Percentiles rank a stretch among this genome's conserved stretches.
Evolutionary conservation across 768 basidiomycete species (phyloP).

Genomic region (Lentinula guzmanii): DNA sequence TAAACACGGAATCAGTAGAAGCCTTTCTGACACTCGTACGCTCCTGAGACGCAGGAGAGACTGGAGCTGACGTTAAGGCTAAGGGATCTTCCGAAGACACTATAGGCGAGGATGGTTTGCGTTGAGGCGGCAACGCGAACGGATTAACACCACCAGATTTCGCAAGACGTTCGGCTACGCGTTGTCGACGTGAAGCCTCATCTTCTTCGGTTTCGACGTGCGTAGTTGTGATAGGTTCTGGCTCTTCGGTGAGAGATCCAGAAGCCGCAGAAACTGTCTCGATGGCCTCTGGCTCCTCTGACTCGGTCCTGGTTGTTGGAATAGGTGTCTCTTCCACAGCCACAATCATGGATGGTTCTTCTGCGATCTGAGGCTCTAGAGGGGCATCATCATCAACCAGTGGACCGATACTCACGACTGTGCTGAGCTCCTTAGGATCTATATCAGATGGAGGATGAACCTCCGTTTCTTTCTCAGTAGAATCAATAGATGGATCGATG

Average conservation of each 20-base stretch:
- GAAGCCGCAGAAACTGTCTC: background rate
- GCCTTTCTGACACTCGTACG: background rate
- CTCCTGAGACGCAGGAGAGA: constrained; percentile 1
- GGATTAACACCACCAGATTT: constrained; percentile 62
- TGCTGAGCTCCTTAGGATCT: constrained; percentile 3
- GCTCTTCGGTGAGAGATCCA: background rate
- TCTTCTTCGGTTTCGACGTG: constrained; percentile 28
- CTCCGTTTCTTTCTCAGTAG: background rate
- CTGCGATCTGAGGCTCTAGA: background rate
- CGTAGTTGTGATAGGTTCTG: background rate
- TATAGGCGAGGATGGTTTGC: background rate
- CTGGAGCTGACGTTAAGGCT: background rate
- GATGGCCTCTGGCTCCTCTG: background rate
- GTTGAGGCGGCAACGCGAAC: constrained; percentile 31
- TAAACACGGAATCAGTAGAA: background rate
- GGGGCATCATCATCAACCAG: background rate
- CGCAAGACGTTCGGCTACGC: constrained; percentile 53
- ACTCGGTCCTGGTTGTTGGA: background rate
- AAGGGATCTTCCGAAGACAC: background rate
- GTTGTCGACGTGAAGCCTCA: constrained; percentile 47
- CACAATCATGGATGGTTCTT: background rate
- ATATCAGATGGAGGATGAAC: background rate
- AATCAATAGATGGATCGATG: background rate
- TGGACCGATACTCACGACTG: background rate
- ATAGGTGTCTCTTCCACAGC: background rate